Evolutionary conservation across 1,139 yeast species (phyloP).

Genomic region (Yamadazyma mexicana): DNA sequence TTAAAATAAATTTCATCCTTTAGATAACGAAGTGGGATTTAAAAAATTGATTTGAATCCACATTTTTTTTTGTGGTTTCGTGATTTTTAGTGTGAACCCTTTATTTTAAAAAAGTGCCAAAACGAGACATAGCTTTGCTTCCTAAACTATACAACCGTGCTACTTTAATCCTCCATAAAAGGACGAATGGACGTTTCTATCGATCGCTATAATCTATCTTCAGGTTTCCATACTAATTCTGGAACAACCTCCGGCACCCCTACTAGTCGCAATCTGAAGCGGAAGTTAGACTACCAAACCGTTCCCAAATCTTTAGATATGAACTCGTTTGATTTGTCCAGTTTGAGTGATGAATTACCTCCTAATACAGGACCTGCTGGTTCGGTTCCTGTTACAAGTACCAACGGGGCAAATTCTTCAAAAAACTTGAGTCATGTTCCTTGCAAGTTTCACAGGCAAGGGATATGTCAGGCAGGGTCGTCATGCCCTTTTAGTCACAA

Average conservation of each 20-base stretch:
- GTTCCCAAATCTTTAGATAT: constrained; percentile 4
- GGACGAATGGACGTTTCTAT: constrained; percentile 1
- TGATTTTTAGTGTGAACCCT: neutral
- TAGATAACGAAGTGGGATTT: neutral
- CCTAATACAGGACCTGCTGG: constrained; percentile 48
- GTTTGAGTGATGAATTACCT: constrained; percentile 24
- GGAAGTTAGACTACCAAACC: neutral
- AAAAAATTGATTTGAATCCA: neutral
- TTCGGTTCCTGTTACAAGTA: constrained; percentile 20
- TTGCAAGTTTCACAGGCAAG: constrained; percentile 88
- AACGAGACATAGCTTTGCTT: too few species aligned
- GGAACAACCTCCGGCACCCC: neutral
- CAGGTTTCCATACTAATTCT: neutral
- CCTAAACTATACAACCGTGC: too few species aligned
- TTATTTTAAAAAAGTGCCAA: neutral
- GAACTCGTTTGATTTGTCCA: constrained; percentile 9
- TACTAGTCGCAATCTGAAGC: neutral
- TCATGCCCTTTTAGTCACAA: constrained; percentile 92
- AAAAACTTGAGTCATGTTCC: constrained; percentile 85
- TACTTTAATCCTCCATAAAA: neutral
- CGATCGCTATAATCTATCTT: neutral
- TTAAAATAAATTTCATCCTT: neutral
- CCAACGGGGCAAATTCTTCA: constrained; percentile 16
- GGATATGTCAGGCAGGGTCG: constrained; percentile 90
- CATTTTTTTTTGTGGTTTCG: neutral